phyloP scores from a whole-genome alignment of 2,329 filamentous ascomycete genomes.

The Neofusicoccum parvum region DNA sequence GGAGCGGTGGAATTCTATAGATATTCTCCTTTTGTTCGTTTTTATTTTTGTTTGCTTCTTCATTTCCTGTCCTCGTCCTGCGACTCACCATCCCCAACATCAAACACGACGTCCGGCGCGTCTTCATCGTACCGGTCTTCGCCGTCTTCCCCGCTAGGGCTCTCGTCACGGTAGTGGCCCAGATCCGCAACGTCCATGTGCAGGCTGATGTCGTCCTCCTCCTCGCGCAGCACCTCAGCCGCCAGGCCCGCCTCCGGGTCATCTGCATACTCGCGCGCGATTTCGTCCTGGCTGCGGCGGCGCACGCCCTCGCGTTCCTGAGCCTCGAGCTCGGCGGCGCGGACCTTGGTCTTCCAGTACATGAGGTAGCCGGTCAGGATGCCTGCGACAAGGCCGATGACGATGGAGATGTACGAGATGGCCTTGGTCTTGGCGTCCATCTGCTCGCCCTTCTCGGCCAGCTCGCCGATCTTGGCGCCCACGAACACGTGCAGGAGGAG shows the following conservation, averaged over 20 bases:
- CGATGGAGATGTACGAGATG: constrained; percentile 82
- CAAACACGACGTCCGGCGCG: constrained; percentile 47
- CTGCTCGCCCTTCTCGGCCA: constrained; percentile 80
- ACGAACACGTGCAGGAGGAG: constrained; percentile 92
- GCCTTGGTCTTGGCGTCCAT: constrained; percentile 80
- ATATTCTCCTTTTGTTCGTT: neutral
- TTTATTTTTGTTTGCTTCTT: neutral
- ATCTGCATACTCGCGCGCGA: constrained; percentile 47
- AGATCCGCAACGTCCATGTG: constrained; percentile 33
- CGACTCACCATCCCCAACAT: constrained; percentile 44
- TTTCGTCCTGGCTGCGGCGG: constrained; percentile 34
- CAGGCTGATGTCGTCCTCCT: constrained; percentile 55
- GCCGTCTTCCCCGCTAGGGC: constrained; percentile 29
- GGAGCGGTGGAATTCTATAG: too few relatives aligned
- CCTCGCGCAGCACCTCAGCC: constrained; percentile 45
- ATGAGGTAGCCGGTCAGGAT: constrained; percentile 79
- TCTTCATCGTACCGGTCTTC: constrained; percentile 44
- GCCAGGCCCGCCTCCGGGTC: constrained; percentile 48
- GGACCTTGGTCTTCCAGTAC: constrained; percentile 63
- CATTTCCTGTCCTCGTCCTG: constrained; percentile 26
- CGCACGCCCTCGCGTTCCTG: constrained; percentile 45
- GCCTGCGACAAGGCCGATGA: constrained; percentile 71
- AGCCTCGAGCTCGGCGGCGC: constrained; percentile 53
- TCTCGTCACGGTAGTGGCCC: constrained; percentile 42
- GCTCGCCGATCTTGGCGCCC: constrained; percentile 75